Percentiles rank a stretch among this genome's conserved stretches.
phyloP scores from a whole-genome alignment of 768 basidiomycete species.

The Lactarius evosmus region DNA sequence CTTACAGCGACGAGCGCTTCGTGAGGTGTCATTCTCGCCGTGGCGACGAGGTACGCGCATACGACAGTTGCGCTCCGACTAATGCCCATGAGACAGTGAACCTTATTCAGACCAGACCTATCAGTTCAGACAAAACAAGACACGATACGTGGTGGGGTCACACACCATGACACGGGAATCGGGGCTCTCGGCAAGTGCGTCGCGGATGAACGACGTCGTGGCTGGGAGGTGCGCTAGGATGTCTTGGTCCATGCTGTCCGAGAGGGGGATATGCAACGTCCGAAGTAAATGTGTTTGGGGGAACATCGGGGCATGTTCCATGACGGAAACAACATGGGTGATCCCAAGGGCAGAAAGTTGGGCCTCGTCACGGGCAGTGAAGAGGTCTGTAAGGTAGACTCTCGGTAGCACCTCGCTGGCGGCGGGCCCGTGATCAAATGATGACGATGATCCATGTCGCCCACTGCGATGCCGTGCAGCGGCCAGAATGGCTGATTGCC shows the following conservation, averaged over 20 bases:
- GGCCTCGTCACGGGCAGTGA: slow-evolving; percentile 48
- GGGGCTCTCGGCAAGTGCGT: slow-evolving; percentile 44
- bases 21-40: slow-evolving; percentile 31
- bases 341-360: slow-evolving; percentile 57
- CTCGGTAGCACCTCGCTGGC: slow-evolving; percentile 41
- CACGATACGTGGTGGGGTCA: neutral
- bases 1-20: slow-evolving; percentile 32
- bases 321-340: slow-evolving; percentile 67
- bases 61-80: slow-evolving; percentile 76
- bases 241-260: slow-evolving; percentile 41
- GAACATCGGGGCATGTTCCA: slow-evolving; percentile 48
- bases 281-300: slow-evolving; percentile 34
- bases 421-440: neutral
- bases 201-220: slow-evolving; percentile 51
- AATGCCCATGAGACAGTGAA: slow-evolving; percentile 75
- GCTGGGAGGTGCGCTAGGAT: slow-evolving; percentile 45
- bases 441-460: neutral
- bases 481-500: slow-evolving; percentile 19
- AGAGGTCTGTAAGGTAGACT: slow-evolving; percentile 62
- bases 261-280: slow-evolving; percentile 51
- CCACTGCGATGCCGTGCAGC: slow-evolving; percentile 10
- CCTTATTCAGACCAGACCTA: slow-evolving; percentile 38
- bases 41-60: slow-evolving; percentile 56
- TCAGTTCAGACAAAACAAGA: neutral
- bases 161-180: slow-evolving; percentile 50